phyloP scores from a whole-genome alignment of 2,329 filamentous ascomycete genomes.

The Hypoxylon sp. region DNA sequence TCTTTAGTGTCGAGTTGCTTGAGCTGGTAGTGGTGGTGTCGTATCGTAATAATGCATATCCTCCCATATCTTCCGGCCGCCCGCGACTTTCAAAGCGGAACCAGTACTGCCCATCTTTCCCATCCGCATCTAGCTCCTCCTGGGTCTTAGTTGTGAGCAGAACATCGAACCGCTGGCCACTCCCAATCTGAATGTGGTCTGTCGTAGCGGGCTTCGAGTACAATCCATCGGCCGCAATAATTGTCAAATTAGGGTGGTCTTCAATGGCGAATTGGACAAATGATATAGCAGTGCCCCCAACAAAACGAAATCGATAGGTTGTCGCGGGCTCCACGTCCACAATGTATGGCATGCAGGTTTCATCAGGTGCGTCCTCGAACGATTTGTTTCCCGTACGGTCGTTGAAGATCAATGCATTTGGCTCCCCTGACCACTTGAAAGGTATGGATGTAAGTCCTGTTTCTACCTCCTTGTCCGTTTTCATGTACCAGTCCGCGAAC shows the following conservation, averaged over 20 bases:
- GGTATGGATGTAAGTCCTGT: conserved; percentile 63
- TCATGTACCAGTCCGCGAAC: conserved; percentile 70
- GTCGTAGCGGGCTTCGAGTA: conserved; percentile 66
- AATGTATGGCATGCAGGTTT: conserved; percentile 62
- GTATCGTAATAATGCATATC: conserved; percentile 67
- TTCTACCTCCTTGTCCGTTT: conserved; percentile 67
- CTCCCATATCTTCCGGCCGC: conserved; percentile 60
- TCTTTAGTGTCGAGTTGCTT: conserved; percentile 20
- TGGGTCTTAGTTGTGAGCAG: conserved; percentile 67
- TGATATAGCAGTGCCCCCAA: conserved; percentile 70
- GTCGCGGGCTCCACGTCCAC: conserved; percentile 72
- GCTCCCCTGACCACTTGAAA: conserved; percentile 72
- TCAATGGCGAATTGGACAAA: conserved; percentile 69
- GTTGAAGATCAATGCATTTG: conserved; percentile 70
- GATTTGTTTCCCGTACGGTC: conserved; percentile 63
- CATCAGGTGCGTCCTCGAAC: conserved; percentile 54
- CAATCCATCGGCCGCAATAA: conserved; percentile 73
- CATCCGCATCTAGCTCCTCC: conserved; percentile 58
- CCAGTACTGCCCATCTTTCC: conserved; percentile 57
- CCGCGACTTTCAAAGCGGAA: conserved; percentile 67
- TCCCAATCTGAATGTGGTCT: conserved; percentile 67
- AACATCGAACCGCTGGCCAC: conserved; percentile 73
- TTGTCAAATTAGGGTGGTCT: conserved; percentile 66
- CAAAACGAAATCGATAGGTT: conserved; percentile 73
- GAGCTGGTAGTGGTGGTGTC: conserved; percentile 43